These are phyloP conservation scores for Wickerhamiella azymoides DNA, from an alignment of 805 yeast genomes.

Conservation along the genomic window DNA sequence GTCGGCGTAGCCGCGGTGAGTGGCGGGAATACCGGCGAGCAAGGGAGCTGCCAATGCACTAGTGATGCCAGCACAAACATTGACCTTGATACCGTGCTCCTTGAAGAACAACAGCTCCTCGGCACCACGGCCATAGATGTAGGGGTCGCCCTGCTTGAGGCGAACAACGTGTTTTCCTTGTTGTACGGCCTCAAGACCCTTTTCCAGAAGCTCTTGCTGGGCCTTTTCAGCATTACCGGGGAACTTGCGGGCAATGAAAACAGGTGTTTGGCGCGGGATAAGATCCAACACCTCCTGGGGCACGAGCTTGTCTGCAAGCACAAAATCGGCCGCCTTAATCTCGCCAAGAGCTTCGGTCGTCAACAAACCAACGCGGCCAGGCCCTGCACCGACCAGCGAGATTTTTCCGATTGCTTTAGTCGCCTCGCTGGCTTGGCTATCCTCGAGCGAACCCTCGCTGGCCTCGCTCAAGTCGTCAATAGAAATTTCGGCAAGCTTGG, in stretches of 20 bases:
- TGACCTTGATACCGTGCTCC: slow-evolving; percentile 52
- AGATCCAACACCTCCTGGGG: slow-evolving; percentile 75
- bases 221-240: slow-evolving; percentile 96
- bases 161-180: slow-evolving; percentile 71
- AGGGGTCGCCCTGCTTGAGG: slow-evolving; percentile 93
- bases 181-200: slow-evolving; percentile 52
- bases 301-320: slow-evolving; percentile 82
- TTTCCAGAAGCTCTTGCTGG: slow-evolving; percentile 63
- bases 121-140: slow-evolving; percentile 91
- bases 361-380: slow-evolving; percentile 70
- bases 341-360: slow-evolving; percentile 77
- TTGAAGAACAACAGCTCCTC: slow-evolving; percentile 69
- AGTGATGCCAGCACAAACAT: slow-evolving; percentile 75
- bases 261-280: slow-evolving; percentile 61
- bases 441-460: slow-evolving; percentile 18
- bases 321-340: slow-evolving; percentile 67
- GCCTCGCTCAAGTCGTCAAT: slow-evolving; percentile 41
- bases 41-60: slow-evolving; percentile 85
- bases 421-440: slow-evolving; percentile 4
- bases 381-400: slow-evolving; percentile 87
- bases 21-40: slow-evolving; percentile 70
- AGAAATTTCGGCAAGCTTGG: slow-evolving; percentile 44
- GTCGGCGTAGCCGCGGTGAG: slow-evolving; percentile 84
- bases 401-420: slow-evolving; percentile 37
- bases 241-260: slow-evolving; percentile 81